phyloP scores from a whole-genome alignment of 345 rosid genomes.

The Trapa bicornis region DNA sequence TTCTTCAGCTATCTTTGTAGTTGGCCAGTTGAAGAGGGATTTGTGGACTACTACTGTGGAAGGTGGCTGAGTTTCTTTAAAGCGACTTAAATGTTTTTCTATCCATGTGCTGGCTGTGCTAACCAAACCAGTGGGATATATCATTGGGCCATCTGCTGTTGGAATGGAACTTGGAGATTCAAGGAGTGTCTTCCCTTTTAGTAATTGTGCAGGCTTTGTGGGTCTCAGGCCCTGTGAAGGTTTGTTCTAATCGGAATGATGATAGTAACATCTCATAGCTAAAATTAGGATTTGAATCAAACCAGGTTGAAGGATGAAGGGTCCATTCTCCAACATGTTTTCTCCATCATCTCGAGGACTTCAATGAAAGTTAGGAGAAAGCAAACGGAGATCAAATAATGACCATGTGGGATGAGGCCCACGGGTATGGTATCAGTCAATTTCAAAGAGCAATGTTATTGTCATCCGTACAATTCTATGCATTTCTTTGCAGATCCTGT shows the following conservation, averaged over 20 bases:
- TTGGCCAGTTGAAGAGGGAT: constrained; percentile 34
- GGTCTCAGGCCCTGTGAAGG: constrained; percentile 64
- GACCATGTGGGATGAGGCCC: neutral
- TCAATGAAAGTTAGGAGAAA: too few relatives aligned
- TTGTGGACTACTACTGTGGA: constrained; percentile 29
- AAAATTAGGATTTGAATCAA: neutral
- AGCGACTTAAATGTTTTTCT: too few relatives aligned
- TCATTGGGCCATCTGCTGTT: too few relatives aligned
- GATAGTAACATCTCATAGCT: constrained; percentile 25
- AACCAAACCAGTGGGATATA: too few relatives aligned
- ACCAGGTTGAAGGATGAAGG: too few relatives aligned
- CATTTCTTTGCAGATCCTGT: constrained; percentile 22
- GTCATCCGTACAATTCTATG: constrained; percentile 17
- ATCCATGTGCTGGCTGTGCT: too few relatives aligned
- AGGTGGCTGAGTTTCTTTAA: too few relatives aligned
- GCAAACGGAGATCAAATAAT: neutral
- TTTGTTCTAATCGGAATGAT: constrained; percentile 67
- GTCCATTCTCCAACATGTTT: too few relatives aligned
- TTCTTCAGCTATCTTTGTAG: constrained; percentile 10
- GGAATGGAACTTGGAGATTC: too few relatives aligned
- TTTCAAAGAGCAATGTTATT: neutral
- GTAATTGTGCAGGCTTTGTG: constrained; percentile 46
- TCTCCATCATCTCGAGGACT: too few relatives aligned
- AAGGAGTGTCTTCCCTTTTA: neutral
- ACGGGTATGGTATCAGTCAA: neutral